A percentile compares a stretch with the other conserved stretches of the same genome.
These are phyloP conservation scores for Sarocladium kiliense DNA, from an alignment of 2,329 filamentous ascomycete species.

Conservation along the genomic window DNA sequence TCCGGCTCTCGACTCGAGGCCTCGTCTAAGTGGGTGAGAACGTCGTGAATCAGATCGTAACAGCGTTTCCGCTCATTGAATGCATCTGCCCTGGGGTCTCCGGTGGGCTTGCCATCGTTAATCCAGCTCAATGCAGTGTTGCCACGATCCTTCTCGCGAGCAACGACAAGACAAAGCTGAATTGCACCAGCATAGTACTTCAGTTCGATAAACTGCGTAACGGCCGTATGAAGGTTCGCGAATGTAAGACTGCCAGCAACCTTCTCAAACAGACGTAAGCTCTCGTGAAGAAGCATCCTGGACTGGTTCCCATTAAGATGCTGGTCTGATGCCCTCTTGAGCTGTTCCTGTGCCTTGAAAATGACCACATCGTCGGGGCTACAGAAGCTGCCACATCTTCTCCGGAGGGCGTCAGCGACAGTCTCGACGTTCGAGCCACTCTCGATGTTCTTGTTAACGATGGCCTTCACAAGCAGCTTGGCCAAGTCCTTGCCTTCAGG, in stretches of 20 bases:
- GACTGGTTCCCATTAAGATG: constrained; percentile 69
- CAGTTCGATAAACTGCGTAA: constrained; percentile 72
- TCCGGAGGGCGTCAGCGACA: constrained; percentile 86
- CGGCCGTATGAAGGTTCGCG: constrained; percentile 72
- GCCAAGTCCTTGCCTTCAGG: constrained; percentile 79
- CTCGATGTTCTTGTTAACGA: constrained; percentile 95
- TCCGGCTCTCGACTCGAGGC: constrained; percentile 65
- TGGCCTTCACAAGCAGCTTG: constrained; percentile 92
- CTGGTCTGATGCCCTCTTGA: constrained; percentile 82
- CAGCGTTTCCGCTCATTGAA: constrained; percentile 71
- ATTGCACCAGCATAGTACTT: constrained; percentile 94
- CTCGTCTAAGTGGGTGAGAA: constrained; percentile 71
- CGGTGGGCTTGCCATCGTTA: constrained; percentile 68
- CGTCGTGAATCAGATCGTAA: constrained; percentile 83
- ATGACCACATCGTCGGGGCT: constrained; percentile 95
- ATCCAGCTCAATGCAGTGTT: constrained; percentile 84
- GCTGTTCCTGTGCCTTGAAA: constrained; percentile 94
- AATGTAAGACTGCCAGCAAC: constrained; percentile 79
- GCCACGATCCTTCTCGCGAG: constrained; percentile 77
- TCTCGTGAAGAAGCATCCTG: constrained; percentile 79
- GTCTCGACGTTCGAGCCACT: constrained; percentile 97
- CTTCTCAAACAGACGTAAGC: constrained; percentile 79
- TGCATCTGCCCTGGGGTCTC: constrained; percentile 50
- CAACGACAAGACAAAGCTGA: constrained; percentile 77
- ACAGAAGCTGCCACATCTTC: constrained; percentile 94